These are phyloP conservation scores for Jasminum sambac DNA, from an alignment of 257 asterid species.

Conservation along the genomic window DNA sequence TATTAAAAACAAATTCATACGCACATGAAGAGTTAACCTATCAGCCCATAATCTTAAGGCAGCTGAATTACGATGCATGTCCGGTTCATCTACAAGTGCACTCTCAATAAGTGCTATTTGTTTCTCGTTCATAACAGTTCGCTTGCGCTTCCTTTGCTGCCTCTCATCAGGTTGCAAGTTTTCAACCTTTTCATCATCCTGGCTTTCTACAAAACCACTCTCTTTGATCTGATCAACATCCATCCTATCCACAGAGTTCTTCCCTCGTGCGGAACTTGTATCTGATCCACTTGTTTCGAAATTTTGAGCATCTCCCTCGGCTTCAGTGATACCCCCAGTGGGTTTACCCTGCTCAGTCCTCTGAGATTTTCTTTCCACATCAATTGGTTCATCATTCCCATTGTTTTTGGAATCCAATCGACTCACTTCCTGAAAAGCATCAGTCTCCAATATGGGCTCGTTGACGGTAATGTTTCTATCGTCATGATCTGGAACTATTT, in stretches of 20 bases:
- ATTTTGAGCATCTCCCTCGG: conserved; percentile 51
- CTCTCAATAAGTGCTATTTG: conserved; percentile 76
- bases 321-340: conserved; percentile 34
- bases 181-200: conserved; percentile 66
- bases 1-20: conserved; percentile 25
- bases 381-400: conserved; percentile 37
- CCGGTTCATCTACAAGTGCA: conserved; percentile 80
- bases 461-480: conserved; percentile 37
- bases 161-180: conserved; percentile 65
- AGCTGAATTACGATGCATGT: conserved; percentile 80
- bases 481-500: conserved; percentile 38
- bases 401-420: conserved; percentile 38
- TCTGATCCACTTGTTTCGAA: conserved; percentile 77
- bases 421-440: conserved; percentile 38
- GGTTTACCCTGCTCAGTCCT: conserved; percentile 41
- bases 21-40: conserved; percentile 72
- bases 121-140: conserved; percentile 85
- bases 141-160: conserved; percentile 85
- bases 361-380: conserved; percentile 39
- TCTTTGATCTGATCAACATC: conserved; percentile 55
- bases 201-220: conserved; percentile 46
- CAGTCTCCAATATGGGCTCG: conserved; percentile 35
- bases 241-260: conserved; percentile 42
- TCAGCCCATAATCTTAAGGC: conserved; percentile 71
- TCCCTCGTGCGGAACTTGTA: conserved; percentile 75